Conservation (phyloP, 257 asterid species). For the Datura wrightii region DNA sequence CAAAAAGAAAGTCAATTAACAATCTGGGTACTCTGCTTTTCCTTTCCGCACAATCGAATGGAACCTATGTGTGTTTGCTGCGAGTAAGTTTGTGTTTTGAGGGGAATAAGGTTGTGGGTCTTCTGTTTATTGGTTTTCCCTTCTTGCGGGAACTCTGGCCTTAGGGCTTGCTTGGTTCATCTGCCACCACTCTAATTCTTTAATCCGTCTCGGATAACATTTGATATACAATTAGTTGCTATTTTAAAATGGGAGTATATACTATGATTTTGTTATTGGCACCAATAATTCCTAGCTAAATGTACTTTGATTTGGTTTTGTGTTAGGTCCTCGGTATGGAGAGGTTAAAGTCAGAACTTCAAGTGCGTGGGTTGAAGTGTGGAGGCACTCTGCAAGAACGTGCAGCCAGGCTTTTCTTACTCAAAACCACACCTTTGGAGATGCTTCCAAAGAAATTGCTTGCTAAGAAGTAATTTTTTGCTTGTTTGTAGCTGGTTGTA, state of each 20-base stretch:
- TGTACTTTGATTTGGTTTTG: not conserved
- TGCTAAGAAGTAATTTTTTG: constrained; percentile 69
- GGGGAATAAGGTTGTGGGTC: not conserved
- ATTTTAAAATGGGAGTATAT: not conserved
- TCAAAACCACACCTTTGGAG: constrained; percentile 59
- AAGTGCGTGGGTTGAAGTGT: constrained; percentile 73
- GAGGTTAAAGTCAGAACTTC: constrained; percentile 78
- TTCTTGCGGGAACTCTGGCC: not conserved
- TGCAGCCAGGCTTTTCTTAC: constrained; percentile 72
- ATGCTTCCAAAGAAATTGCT: constrained; percentile 85
- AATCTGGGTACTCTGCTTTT: not conserved
- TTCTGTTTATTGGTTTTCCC: not conserved
- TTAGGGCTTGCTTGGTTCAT: not conserved
- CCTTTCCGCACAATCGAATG: not conserved
- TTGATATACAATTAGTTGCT: not conserved
- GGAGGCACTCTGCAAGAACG: constrained; percentile 91
- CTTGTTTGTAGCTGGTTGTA: constrained; percentile 17
- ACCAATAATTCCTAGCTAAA: not conserved
- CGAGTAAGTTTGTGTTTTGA: not conserved
- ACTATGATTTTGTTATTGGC: not conserved
- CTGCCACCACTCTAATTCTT: not conserved
- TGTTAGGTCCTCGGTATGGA: constrained; percentile 81
- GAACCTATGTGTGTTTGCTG: not conserved
- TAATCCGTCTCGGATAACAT: not conserved
- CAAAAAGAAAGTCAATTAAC: not conserved